Evolutionary conservation across 768 basidiomycete species (phyloP), one percentile per base, ranked within the genome.

Genomic region (Tricholoma terreum): DNA sequence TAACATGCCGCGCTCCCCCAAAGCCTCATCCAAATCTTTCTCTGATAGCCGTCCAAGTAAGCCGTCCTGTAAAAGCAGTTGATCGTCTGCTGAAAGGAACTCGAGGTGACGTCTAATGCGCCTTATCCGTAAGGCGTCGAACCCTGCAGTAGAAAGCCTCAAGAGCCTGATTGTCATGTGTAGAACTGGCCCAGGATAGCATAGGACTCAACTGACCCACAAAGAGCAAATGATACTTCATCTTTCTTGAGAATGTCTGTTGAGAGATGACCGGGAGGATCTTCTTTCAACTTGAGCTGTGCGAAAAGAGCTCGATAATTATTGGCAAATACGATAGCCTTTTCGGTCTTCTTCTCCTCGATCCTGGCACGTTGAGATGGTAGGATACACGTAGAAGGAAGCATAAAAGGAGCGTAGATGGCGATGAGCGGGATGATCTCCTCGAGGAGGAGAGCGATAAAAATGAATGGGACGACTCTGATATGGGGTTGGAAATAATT

Each of bases 301-400:
- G 58, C 52, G 22, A 80, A 78, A 14, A 76, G 55, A 9, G 61
- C 54, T 19, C 72, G 72, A 56, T 81, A 72, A n/a, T 67, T 62
- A 11, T 69, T 55, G 1, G 77, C 64, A 56, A 77, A 68, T 22
- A 70, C 73, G 5, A 73, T 64, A 12, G 82, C 76, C 63, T 85
- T 82, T 66, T 71, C 79, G 62, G 65, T 78, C 69, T 73, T 84
- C 77, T 69, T 78, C 60, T 68, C 77, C 66, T 73, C 87, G 77
- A 74, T 93, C 73, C 75, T 87, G 68, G 66, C 77, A 35, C 80
- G 84, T 73, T 94, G 92, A 11, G 88, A 85, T 1, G 92, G 89
- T 5, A 94, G 80, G 54, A 94, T 79, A 66, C 91, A 93, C 0
- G 92, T 94, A 2, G 91, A 93, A 0, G 92, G 92, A 24, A 94